phyloP scores from a whole-genome alignment of 345 rosid species.

The Citrus australasica region DNA sequence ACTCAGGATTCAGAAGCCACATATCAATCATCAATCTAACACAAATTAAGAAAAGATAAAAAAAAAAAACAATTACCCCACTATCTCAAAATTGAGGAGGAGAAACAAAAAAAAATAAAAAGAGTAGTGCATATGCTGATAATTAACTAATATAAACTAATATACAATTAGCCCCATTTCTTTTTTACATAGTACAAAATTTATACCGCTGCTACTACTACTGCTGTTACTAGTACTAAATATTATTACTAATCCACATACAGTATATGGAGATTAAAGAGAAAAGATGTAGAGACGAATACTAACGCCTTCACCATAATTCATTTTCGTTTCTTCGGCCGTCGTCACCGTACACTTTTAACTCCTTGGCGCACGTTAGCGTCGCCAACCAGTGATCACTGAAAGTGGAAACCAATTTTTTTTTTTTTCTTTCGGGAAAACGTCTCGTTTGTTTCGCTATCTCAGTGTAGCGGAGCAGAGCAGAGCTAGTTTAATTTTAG shows the following conservation, averaged over 20 bases:
- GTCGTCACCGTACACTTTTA: constrained; percentile 9
- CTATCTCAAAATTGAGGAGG: too few relatives aligned
- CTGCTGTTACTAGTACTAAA: too few relatives aligned
- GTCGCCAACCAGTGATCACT: neutral
- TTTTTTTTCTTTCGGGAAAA: too few relatives aligned
- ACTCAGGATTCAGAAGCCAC: neutral
- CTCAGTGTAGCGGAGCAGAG: neutral
- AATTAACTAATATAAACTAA: constrained; percentile 5
- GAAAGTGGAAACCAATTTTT: neutral
- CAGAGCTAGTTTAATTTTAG: neutral
- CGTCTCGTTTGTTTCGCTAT: neutral
- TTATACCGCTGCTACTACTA: neutral
- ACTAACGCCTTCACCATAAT: constrained; percentile 6
- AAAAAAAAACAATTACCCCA: neutral
- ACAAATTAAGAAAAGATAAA: neutral
- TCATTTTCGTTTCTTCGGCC: constrained; percentile 14
- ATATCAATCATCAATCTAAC: neutral
- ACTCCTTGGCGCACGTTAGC: constrained; percentile 33
- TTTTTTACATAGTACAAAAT: constrained; percentile 10
- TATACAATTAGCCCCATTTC: constrained; percentile 2
- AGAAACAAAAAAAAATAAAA: neutral
- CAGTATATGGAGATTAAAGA: neutral
- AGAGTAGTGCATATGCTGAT: neutral
- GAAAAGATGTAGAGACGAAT: neutral
- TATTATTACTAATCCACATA: neutral